Conservation (phyloP, 495 filamentous ascomycete species). For the Penicillium paradoxum region DNA sequence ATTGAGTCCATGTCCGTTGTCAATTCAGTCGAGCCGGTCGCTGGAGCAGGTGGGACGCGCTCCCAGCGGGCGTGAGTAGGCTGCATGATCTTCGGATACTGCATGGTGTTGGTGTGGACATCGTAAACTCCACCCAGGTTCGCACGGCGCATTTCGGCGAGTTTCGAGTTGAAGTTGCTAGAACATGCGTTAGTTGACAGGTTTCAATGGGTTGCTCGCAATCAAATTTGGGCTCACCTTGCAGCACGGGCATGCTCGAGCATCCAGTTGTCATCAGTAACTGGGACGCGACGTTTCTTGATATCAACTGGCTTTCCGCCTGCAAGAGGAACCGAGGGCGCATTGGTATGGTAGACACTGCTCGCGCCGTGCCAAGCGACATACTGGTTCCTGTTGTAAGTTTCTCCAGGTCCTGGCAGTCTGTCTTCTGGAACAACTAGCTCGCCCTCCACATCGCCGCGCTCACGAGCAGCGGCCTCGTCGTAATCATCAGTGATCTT, state of each 20-base stretch:
- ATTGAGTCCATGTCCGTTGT: slow-evolving; percentile 36
- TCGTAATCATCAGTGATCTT: slow-evolving; percentile 89
- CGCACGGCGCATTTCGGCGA: slow-evolving; percentile 58
- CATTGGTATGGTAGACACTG: slow-evolving; percentile 83
- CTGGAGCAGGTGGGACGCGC: slow-evolving; percentile 43
- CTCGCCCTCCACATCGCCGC: slow-evolving; percentile 84
- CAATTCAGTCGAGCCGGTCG: slow-evolving; percentile 23
- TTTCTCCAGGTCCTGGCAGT: slow-evolving; percentile 62
- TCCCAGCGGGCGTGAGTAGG: slow-evolving; percentile 83
- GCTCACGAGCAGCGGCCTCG: slow-evolving; percentile 66
- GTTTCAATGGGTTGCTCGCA: slow-evolving; percentile 1
- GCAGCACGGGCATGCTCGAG: slow-evolving; percentile 87
- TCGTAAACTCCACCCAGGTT: slow-evolving; percentile 80
- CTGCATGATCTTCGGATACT: slow-evolving; percentile 83
- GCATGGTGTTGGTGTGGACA: slow-evolving; percentile 84
- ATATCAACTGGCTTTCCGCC: slow-evolving; percentile 64
- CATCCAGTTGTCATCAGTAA: slow-evolving; percentile 99
- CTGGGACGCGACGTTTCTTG: slow-evolving; percentile 77
- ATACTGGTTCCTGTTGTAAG: slow-evolving; percentile 92
- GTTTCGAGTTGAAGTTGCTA: slow-evolving; percentile 75
- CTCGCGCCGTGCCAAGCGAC: slow-evolving; percentile 98
- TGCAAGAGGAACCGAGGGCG: slow-evolving; percentile 68
- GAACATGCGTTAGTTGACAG: slow-evolving; percentile 20
- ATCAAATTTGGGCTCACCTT: slow-evolving; percentile 52
- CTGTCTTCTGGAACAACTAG: slow-evolving; percentile 81